Conservation (phyloP, 108 stramenopile genomes). For the Fragilaria crotonensis region DNA sequence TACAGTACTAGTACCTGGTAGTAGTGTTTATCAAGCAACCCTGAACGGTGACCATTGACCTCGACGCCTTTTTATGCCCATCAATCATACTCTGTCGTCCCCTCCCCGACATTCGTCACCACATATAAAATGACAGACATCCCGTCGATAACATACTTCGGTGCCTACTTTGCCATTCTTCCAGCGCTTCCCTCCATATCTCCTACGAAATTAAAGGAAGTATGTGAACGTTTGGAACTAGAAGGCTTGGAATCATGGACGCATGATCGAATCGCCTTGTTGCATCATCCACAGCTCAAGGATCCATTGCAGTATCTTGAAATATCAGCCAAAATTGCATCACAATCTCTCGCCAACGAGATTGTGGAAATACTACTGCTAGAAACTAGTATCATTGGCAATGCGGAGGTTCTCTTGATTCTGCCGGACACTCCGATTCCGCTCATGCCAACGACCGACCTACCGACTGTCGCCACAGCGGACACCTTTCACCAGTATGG, state of each 20-base stretch:
- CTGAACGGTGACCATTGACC: too few species aligned
- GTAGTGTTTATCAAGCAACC: too few species aligned
- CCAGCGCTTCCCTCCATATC: neutral
- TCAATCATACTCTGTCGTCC: too few species aligned
- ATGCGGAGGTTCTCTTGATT: constrained; percentile 2
- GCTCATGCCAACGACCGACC: neutral
- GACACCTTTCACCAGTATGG: neutral
- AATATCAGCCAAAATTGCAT: neutral
- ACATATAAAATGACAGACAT: neutral
- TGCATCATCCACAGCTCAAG: neutral
- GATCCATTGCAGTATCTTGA: neutral
- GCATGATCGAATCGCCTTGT: neutral
- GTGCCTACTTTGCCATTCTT: neutral
- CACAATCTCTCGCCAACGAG: neutral
- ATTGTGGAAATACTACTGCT: constrained; percentile 1
- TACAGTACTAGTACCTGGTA: too few species aligned
- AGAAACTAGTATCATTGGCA: neutral
- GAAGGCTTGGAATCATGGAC: neutral
- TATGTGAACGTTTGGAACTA: neutral
- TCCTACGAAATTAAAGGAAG: neutral
- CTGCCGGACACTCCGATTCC: constrained; percentile 6
- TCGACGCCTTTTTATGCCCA: too few species aligned
- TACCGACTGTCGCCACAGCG: neutral
- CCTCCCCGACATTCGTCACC: too few species aligned
- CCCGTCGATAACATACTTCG: neutral